Percentiles rank a stretch among this genome's conserved stretches.
Evolutionary conservation across 306 rosid genomes (phyloP).

Genomic region (Trifolium subterraneum): DNA sequence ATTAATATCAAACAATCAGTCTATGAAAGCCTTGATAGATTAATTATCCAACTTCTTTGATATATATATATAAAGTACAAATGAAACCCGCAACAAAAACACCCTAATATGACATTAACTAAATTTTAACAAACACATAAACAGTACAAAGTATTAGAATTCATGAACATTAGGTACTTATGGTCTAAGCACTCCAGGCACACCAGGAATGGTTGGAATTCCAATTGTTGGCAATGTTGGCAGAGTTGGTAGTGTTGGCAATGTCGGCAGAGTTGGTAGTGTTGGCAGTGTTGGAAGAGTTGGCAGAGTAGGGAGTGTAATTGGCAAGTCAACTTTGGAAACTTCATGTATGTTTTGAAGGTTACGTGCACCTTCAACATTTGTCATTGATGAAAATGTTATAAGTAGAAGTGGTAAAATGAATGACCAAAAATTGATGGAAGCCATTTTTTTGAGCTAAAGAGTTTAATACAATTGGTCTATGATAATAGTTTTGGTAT

Average conservation of each 20-base stretch:
- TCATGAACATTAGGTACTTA: constrained; percentile 23
- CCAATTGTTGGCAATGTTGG: no score
- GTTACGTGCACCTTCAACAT: constrained; percentile 49
- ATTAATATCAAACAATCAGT: no score
- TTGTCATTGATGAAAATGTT: constrained; percentile 38
- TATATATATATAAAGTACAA: constrained; percentile 1
- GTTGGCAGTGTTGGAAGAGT: not conserved
- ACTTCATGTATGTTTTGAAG: constrained; percentile 29
- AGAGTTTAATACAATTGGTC: not conserved
- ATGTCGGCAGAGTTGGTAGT: not conserved
- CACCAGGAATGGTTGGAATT: no score
- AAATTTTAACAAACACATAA: not conserved
- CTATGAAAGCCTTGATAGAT: no score
- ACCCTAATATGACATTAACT: constrained; percentile 1
- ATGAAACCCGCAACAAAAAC: constrained; percentile 15
- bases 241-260: no score
- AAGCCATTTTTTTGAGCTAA: constrained; percentile 46
- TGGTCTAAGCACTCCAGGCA: constrained; percentile 10
- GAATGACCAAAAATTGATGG: constrained; percentile 30
- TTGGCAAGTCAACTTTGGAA: constrained; percentile 41
- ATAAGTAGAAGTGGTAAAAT: constrained; percentile 43
- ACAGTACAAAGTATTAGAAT: not conserved
- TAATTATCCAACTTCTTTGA: no score
- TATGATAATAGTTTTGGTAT: constrained; percentile 8
- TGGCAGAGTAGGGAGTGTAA: constrained; percentile 2